phyloP scores from a whole-genome alignment of 257 asterid species.

The Scutellaria galericulata region DNA sequence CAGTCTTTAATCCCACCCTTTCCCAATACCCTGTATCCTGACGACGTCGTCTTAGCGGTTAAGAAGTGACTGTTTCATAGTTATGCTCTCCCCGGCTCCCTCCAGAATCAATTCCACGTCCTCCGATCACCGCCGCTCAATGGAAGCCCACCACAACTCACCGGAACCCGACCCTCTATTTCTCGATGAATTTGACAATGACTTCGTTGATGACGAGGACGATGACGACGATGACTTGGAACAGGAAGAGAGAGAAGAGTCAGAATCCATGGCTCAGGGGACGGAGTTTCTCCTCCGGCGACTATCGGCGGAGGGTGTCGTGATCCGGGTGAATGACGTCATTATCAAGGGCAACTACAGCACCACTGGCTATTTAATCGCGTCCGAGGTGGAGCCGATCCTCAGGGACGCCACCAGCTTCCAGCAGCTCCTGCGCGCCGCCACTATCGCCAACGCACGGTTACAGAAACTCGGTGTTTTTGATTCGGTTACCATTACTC shows the following conservation, averaged over 20 bases:
- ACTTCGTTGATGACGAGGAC: slow-evolving; percentile 33
- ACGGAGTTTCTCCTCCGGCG: slow-evolving; percentile 68
- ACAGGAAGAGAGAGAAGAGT: slow-evolving; percentile 43
- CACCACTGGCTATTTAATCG: slow-evolving; percentile 68
- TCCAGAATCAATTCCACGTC: background rate
- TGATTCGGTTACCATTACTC: slow-evolving; percentile 75
- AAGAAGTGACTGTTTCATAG: slow-evolving; percentile 9
- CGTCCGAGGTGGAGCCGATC: slow-evolving; percentile 65
- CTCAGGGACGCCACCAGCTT: slow-evolving; percentile 65
- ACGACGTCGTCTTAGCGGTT: slow-evolving; percentile 29
- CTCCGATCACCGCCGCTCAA: slow-evolving; percentile 31
- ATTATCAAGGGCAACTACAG: slow-evolving; percentile 80
- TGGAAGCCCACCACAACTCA: slow-evolving; percentile 38
- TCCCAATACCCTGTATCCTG: background rate
- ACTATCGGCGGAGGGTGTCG: slow-evolving; percentile 64
- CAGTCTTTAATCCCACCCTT: too few relatives aligned
- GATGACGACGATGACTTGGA: slow-evolving; percentile 49
- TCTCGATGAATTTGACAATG: slow-evolving; percentile 39
- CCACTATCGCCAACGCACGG: slow-evolving; percentile 59
- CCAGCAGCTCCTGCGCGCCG: slow-evolving; percentile 76
- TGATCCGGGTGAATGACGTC: slow-evolving; percentile 80
- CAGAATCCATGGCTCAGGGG: slow-evolving; percentile 36
- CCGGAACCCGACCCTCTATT: slow-evolving; percentile 19
- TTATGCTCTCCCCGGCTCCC: background rate
- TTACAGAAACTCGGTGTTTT: slow-evolving; percentile 70